Base-by-base conservation (phyloP, 352 stramenopile species). In the Phytophthora fragariae region DNA sequence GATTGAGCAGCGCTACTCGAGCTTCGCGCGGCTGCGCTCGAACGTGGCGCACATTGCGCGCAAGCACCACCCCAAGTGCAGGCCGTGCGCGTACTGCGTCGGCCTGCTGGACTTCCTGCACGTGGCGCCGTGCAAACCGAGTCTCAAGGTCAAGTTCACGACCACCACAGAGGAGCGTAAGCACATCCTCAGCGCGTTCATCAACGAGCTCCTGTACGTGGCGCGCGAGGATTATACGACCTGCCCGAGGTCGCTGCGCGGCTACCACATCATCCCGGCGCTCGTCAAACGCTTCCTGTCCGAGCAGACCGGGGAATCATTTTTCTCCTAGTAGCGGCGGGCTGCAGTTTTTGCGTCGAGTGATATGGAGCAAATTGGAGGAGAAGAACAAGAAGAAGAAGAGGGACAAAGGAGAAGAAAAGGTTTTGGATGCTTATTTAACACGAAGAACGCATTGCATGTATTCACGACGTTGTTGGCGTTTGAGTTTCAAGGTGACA, bases 1-100 rank as follows among this genome's bases (percentile, higher is more conserved):
- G 62, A 83, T 92, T 57, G 80, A 89, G 62, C 81, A 91, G 56
- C 82, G 85, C 14, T 92, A 88, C 65, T 92, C 85, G 56, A 90
- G 72, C 55, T 92, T 92, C 60, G 74, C 75, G 21, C 69, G 80
- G 12, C 65, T 92, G 17, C 82, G 83, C 14, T 79, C 70, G 17
- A 84, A 83, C 17, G 72, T 92, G 37, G 73, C 73, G 52, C 66
- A 83, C 52, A 75, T 82, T 29, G 72, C 85, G 21, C 80, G 84
- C 50, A 85, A 85, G 55, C 84, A 77, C 52, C 81, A 92, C 46
- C 73, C 71, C n/a, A 79, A 77, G 57, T 78, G 80, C 69, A 67
- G 62, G 41, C 46, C 76, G 39, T 92, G 84, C 65, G 39, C 52
- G 19, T 92, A 90, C 68, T 92, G 84, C 74, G 57, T 68, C 4